phyloP scores from a whole-genome alignment of 1,139 yeast genomes.

The Saccharomycopsis hybrid region DNA sequence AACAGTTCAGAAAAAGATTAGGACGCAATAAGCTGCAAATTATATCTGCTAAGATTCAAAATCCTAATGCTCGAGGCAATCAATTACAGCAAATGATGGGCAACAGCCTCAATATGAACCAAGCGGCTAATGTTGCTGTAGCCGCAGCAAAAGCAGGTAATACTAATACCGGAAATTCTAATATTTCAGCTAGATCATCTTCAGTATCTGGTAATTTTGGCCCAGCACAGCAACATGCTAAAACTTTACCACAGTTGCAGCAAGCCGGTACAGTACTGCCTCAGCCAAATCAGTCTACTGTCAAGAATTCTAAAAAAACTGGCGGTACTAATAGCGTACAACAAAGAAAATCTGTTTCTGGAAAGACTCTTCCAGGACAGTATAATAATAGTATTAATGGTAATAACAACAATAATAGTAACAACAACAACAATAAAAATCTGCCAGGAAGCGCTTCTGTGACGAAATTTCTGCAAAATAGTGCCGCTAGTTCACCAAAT shows the following conservation, averaged over 20 bases:
- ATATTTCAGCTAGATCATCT: conserved; percentile 5
- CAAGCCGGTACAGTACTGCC: too few species aligned
- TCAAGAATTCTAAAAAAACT: conserved; percentile 11
- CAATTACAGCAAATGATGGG: conserved; percentile 1
- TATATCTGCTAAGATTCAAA: conserved; percentile 21
- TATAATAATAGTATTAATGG: too few species aligned
- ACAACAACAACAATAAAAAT: not conserved
- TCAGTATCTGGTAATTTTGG: not conserved
- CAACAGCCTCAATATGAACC: conserved; percentile 1
- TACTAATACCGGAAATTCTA: too few species aligned
- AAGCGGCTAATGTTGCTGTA: not conserved
- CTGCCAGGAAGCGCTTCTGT: not conserved
- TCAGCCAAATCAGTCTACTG: too few species aligned
- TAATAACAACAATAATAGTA: conserved; percentile 9
- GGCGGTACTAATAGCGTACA: conserved; percentile 9
- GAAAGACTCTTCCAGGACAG: conserved; percentile 26
- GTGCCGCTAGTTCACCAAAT: conserved; percentile 25
- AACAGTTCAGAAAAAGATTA: conserved; percentile 38
- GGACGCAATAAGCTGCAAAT: conserved; percentile 38
- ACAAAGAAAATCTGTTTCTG: conserved; percentile 21
- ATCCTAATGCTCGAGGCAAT: not conserved
- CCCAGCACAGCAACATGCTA: too few species aligned
- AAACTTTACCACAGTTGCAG: too few species aligned
- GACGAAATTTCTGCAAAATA: too few species aligned
- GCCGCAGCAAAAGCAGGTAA: conserved; percentile 2